Base-by-base conservation (phyloP, 164 flowering plant genomes). In the Magnolia changhungtana region DNA sequence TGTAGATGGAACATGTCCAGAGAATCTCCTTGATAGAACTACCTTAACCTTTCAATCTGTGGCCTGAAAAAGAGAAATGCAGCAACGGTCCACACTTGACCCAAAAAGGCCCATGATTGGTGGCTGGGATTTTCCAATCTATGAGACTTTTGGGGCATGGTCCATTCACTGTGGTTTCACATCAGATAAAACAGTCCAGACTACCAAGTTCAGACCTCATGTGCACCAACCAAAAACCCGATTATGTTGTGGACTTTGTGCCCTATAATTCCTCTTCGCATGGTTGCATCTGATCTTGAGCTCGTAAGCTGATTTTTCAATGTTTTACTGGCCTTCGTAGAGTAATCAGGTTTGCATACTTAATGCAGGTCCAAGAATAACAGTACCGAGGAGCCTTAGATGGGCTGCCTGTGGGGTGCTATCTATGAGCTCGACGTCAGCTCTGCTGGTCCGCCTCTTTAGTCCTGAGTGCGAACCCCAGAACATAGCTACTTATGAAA, bases 381-480 rank as follows among this genome's bases (percentile, higher is more conserved):
- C 97, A 49, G 76, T 88, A 65, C 98, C 92, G 8, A 85, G 98
- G 78, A 86, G 82, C 79, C 92, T 93, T 24, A 81, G 97, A 75
- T 95, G 98, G 97, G 93, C 87, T 69, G 84, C 88, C 66, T 93
- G 96, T 82, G 98, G 97, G 63, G 93, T 92, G 64, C 85, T 92
- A 31, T 75, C 92, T 6, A 80, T 84, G 74, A 88, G 97, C 78
- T 80, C 95, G 50, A 81, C 86, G 50, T 72, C 95, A 1, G 95
- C 98, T 51, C 80, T 93, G 75, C 81, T 95, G 81, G 96, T 92
- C 50, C 87, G 93, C 69, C 90, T 95, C 11, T 84, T 95, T 75
- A 90, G 98, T 80, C 92, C 98, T 1, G 95, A 93, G 83, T 95
- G 98, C 85, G 97, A 95, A 83, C 98, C 96, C 65, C 98, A 95